Percentiles rank a stretch among this genome's conserved stretches.
These are phyloP conservation scores for Pichia exigua DNA, from an alignment of 805 yeast species.

Conservation along the genomic window DNA sequence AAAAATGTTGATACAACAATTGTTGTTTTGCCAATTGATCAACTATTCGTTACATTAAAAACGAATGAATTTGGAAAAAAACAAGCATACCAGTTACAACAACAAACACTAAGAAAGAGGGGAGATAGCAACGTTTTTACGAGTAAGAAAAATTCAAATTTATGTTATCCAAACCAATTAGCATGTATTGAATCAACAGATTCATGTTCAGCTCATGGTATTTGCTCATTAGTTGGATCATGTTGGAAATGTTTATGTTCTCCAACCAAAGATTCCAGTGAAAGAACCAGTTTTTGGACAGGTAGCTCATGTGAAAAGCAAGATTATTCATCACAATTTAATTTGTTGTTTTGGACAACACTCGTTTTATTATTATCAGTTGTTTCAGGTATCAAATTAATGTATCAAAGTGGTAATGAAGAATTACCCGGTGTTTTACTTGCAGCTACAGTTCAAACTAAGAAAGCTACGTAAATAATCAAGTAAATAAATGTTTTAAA, in stretches of 20 bases:
- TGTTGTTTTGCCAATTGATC: conserved; percentile 28
- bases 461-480: conserved; percentile 23
- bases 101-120: not conserved
- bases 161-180: conserved; percentile 37
- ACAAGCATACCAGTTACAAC: not conserved
- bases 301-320: conserved; percentile 58
- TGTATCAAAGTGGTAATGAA: conserved; percentile 48
- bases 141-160: not conserved
- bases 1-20: conserved; percentile 26
- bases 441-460: conserved; percentile 45
- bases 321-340: conserved; percentile 59
- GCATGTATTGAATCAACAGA: conserved; percentile 40
- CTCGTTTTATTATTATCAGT: conserved; percentile 39
- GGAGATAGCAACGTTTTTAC: not conserved
- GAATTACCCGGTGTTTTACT: conserved; percentile 63
- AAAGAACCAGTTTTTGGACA: conserved; percentile 45
- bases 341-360: conserved; percentile 62
- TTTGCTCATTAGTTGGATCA: conserved; percentile 34
- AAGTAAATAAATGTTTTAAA: not conserved
- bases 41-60: conserved; percentile 16
- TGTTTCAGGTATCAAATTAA: conserved; percentile 44
- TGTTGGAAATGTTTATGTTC: conserved; percentile 49
- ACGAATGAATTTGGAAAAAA: conserved; percentile 4
- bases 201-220: conserved; percentile 48
- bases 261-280: conserved; percentile 33